Percentiles rank a stretch among this genome's conserved stretches.
phyloP scores from a whole-genome alignment of 495 filamentous ascomycete species.

The Astrothelium subdiscretum region DNA sequence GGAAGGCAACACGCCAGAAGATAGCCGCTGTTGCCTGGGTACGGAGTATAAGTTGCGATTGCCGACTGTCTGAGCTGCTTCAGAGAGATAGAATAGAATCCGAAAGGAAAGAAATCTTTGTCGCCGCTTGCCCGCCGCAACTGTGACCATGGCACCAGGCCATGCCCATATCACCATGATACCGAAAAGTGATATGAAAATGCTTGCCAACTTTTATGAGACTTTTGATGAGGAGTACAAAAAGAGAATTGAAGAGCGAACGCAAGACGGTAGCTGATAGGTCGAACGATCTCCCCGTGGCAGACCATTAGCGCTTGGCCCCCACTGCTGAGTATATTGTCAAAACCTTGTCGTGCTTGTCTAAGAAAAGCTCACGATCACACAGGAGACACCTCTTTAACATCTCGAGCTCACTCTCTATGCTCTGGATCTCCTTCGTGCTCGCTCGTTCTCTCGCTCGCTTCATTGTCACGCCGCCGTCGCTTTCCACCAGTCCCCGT shows the following conservation, averaged over 20 bases:
- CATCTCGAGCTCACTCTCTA: not conserved
- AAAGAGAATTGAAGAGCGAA: too few species aligned
- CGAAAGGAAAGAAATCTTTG: not conserved
- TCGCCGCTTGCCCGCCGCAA: not conserved
- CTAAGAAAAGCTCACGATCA: not conserved
- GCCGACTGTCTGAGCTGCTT: not conserved
- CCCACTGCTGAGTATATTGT: not conserved
- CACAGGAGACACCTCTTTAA: not conserved
- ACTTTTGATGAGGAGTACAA: too few species aligned
- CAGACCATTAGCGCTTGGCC: not conserved
- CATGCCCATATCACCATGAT: not conserved
- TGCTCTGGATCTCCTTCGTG: not conserved
- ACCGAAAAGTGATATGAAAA: not conserved
- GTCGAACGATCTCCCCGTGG: not conserved
- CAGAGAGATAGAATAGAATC: not conserved
- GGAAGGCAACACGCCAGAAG: not conserved
- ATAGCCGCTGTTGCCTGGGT: not conserved
- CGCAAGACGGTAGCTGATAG: not conserved
- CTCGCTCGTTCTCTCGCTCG: not conserved
- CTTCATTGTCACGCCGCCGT: not conserved
- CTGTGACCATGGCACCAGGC: not conserved
- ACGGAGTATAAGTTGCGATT: not conserved
- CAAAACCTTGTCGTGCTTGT: not conserved
- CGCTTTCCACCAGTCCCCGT: not conserved
- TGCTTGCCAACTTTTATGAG: not conserved